A percentile compares a stretch with the other conserved stretches of the same genome.
These are phyloP conservation scores for Ascochyta lentis DNA, from an alignment of 2,329 filamentous ascomycete species.

Conservation along the genomic window DNA sequence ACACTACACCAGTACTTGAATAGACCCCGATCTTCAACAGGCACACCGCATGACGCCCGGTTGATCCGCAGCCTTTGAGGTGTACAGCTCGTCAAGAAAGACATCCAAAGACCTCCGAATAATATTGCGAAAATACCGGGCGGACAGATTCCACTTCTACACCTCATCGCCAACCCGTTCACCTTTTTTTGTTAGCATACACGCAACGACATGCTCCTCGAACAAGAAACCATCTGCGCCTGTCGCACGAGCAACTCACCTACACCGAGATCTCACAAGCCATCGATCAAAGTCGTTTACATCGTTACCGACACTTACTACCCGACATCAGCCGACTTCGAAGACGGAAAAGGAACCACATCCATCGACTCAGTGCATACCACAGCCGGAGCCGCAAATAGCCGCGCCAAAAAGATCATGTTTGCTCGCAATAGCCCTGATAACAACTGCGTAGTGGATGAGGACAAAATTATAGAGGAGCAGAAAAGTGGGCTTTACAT, in stretches of 20 bases:
- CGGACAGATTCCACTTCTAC: neutral
- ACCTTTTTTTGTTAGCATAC: neutral
- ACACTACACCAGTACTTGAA: neutral
- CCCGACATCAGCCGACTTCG: neutral
- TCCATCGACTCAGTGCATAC: neutral
- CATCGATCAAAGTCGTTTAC: neutral
- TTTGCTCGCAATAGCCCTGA: slow-evolving; percentile 12
- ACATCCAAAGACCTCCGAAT: neutral
- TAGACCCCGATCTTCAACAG: neutral
- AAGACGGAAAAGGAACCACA: neutral
- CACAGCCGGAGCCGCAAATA: neutral
- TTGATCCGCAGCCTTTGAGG: neutral
- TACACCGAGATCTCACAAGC: neutral
- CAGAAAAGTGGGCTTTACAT: slow-evolving; percentile 28
- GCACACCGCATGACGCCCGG: slow-evolving; percentile 1
- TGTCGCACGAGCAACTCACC: neutral
- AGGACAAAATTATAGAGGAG: slow-evolving; percentile 35
- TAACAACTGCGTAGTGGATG: slow-evolving; percentile 24
- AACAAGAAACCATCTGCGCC: neutral
- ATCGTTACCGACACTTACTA: neutral
- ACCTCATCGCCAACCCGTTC: neutral
- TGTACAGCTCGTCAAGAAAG: slow-evolving; percentile 1
- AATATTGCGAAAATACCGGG: neutral
- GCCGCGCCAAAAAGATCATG: neutral
- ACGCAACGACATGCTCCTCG: neutral